Conservation (phyloP, 768 basidiomycete genomes). For the Pleurotus giganteus region DNA sequence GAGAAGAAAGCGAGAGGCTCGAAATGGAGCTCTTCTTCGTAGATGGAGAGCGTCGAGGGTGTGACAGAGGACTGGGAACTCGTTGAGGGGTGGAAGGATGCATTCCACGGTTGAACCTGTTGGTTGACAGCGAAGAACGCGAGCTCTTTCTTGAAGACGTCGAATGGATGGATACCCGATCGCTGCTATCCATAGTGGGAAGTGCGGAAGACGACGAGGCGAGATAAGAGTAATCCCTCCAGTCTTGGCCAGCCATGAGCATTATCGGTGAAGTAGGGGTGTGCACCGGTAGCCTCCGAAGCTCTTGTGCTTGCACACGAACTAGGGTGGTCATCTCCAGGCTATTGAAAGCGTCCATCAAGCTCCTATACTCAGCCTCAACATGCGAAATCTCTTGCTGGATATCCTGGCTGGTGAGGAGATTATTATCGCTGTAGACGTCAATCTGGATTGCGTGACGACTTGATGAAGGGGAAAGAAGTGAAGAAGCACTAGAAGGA, state of each 20-base stretch:
- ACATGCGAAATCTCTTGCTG: constrained; percentile 64
- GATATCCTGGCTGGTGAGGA: constrained; percentile 61
- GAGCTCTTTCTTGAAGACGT: constrained; percentile 26
- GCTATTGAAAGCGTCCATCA: constrained; percentile 80
- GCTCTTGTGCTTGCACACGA: constrained; percentile 39
- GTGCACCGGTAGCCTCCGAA: constrained; percentile 20
- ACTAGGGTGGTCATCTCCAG: constrained; percentile 67
- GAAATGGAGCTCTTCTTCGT: constrained; percentile 6
- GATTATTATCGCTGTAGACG: constrained; percentile 52
- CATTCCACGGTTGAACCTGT: neutral
- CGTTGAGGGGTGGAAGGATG: constrained; percentile 1
- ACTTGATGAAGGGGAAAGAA: constrained; percentile 44
- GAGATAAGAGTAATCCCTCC: neutral
- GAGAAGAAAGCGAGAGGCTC: constrained; percentile 7
- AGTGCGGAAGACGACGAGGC: constrained; percentile 1
- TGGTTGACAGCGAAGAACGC: constrained; percentile 10
- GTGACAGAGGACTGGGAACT: constrained; percentile 1
- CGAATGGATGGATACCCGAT: constrained; percentile 21
- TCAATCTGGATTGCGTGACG: constrained; percentile 38
- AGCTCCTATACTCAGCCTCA: constrained; percentile 65
- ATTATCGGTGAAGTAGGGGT: constrained; percentile 11
- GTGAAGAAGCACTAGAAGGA: constrained; percentile 53
- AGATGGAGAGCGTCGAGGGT: neutral
- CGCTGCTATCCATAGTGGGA: neutral
- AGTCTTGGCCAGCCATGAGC: constrained; percentile 4